These are phyloP conservation scores for Schizophyllum amplum DNA, from an alignment of 1,284 basidiomycete genomes.

Conservation along the genomic window DNA sequence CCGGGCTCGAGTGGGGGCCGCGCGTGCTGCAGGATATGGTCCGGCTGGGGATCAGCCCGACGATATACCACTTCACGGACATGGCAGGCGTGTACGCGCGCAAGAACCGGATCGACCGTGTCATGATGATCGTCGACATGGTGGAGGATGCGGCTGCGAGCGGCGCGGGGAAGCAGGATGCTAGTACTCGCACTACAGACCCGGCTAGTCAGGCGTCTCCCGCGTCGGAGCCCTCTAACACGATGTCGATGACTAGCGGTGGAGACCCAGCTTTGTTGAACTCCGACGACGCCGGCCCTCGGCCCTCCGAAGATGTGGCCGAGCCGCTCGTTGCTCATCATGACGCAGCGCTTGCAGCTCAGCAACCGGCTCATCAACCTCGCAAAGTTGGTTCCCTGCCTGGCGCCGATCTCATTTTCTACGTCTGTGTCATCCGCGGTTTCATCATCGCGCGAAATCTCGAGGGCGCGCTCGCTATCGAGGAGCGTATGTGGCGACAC, in stretches of 20 bases:
- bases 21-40: conserved; percentile 30
- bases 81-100: conserved; percentile 28
- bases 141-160: conserved; percentile 19
- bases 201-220: conserved; percentile 14
- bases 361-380: neutral
- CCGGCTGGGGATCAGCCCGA: conserved; percentile 24
- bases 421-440: conserved; percentile 10
- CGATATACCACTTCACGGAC: conserved; percentile 31
- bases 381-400: conserved; percentile 2
- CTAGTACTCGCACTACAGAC: neutral
- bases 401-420: conserved; percentile 11
- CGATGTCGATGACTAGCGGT: no score
- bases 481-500: conserved; percentile 7
- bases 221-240: conserved; percentile 13
- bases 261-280: no score
- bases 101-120: conserved; percentile 18
- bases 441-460: conserved; percentile 10
- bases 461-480: conserved; percentile 8
- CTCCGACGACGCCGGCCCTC: no score
- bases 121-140: conserved; percentile 23
- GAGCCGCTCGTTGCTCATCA: no score
- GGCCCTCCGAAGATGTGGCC: no score
- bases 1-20: conserved; percentile 19
- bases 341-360: neutral
- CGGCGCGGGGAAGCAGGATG: neutral